Percentiles rank a stretch among this genome's conserved stretches.
Conservation (phyloP, 345 rosid genomes). For the Boechera divaricarpa region DNA sequence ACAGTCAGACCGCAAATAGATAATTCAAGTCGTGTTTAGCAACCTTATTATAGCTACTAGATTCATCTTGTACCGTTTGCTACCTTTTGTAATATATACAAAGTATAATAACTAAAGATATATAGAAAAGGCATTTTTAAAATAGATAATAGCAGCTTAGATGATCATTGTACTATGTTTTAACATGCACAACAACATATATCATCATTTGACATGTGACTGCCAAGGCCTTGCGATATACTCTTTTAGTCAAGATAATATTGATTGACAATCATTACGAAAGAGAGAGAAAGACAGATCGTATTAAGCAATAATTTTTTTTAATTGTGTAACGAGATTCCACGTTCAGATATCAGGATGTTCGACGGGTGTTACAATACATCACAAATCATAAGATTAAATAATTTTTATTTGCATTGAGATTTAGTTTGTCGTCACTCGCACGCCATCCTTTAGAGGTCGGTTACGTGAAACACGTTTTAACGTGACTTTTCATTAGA, state of each 20-base stretch:
- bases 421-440: constrained; percentile 18
- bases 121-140: neutral
- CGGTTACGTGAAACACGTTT: constrained; percentile 39
- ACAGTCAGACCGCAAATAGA: too few relatives aligned
- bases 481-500: constrained; percentile 22
- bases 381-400: constrained; percentile 19
- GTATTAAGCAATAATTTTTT: constrained; percentile 13
- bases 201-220: constrained; percentile 18
- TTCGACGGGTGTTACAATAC: constrained; percentile 23
- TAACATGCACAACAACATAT: constrained; percentile 4
- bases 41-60: too few relatives aligned
- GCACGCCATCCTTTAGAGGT: constrained; percentile 6
- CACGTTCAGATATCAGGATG: constrained; percentile 31
- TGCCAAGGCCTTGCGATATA: neutral
- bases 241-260: constrained; percentile 15
- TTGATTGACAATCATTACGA: neutral
- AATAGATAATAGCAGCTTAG: neutral
- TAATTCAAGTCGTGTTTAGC: too few relatives aligned
- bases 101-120: too few relatives aligned
- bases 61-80: too few relatives aligned
- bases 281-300: neutral
- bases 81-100: too few relatives aligned
- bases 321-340: constrained; percentile 23
- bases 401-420: neutral
- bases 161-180: constrained; percentile 15